Evolutionary conservation across 345 rosid genomes (phyloP), one percentile per base, ranked within the genome.

Genomic region (Combretum micranthum): DNA sequence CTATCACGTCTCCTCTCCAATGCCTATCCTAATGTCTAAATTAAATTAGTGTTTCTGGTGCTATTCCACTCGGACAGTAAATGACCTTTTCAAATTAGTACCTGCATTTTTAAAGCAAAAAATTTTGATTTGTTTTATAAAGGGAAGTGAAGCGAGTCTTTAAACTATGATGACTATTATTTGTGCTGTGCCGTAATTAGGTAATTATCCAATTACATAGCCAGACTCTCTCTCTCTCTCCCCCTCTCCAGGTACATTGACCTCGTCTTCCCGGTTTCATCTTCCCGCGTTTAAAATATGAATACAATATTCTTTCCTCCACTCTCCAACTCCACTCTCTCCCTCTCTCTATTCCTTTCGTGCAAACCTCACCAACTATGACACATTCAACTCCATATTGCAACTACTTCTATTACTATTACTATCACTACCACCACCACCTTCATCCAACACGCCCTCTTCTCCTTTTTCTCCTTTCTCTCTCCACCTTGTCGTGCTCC

Each of bases 281-380:
- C 76, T 69, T 80, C 85, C 83, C 85, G 88, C 81, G 81, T 73
- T 73, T 55, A 42, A 39, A 62, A 39, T 49, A 62, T 56, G 13
- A 58, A n/a, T 37, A 39, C 50, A 61, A 68, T 71, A 64, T 64
- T 74, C 59, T 70, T 70, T 60, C 69, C 75, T 50, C 72, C 20
- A n/a, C n/a, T 54, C 72, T n/a, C 45, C 74, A 59, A 57, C 72
- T 69, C 80, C 72, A 53, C 21, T 20, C 44, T 4, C 49, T 12
- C 57, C 32, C 25, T 44, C 46, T 8, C 46, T 3, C 52, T 21
- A 66, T 78, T 73, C 85, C 81, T 80, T 79, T 47, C 84, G 68
- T 83, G 69, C 69, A 60, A 18, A 56, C 64, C 70, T 69, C 67
- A 49, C 53, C 72, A 64, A 66, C 78, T 20, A 61, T 64, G 81